Conservation (phyloP, 1,284 basidiomycete species). For the Grifola frondosa region DNA sequence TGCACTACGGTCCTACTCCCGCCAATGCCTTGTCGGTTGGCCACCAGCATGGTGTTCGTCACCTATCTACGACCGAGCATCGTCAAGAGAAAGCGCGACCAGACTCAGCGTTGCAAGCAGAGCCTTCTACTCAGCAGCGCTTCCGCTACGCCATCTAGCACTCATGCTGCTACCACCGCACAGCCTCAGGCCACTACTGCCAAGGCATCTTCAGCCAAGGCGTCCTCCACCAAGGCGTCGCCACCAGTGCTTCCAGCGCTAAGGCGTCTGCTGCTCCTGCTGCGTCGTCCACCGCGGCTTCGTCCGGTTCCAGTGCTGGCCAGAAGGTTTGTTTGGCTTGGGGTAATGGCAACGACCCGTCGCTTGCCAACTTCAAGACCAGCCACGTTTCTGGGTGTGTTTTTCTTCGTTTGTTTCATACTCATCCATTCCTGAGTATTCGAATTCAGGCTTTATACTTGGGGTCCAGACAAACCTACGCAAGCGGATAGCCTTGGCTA, state of each 20-base stretch:
- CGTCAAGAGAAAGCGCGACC: slow-evolving; percentile 46
- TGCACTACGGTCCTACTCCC: slow-evolving; percentile 45
- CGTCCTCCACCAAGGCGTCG: slow-evolving; percentile 10
- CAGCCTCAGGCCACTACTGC: slow-evolving; percentile 17
- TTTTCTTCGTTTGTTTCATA: neutral
- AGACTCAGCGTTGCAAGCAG: slow-evolving; percentile 54
- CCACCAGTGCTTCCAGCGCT: slow-evolving; percentile 17
- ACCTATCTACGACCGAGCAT: slow-evolving; percentile 38
- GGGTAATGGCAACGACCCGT: slow-evolving; percentile 50
- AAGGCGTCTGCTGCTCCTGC: slow-evolving; percentile 16
- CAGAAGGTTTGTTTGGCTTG: slow-evolving; percentile 66
- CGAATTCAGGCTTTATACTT: slow-evolving; percentile 52
- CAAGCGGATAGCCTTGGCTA: slow-evolving; percentile 42
- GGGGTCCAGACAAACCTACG: slow-evolving; percentile 46
- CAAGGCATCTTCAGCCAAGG: slow-evolving; percentile 5
- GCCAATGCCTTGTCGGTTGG: slow-evolving; percentile 52
- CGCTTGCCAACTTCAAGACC: slow-evolving; percentile 50
- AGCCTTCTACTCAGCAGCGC: slow-evolving; percentile 33
- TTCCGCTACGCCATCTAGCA: slow-evolving; percentile 8
- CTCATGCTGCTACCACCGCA: slow-evolving; percentile 15
- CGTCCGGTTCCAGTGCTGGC: slow-evolving; percentile 18
- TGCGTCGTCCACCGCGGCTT: slow-evolving; percentile 11
- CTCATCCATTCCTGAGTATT: slow-evolving; percentile 1
- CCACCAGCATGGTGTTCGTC: slow-evolving; percentile 29
- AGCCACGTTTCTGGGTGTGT: slow-evolving; percentile 46